phyloP scores from a whole-genome alignment of 2,329 filamentous ascomycete species.

The Fusarium denticulatum region DNA sequence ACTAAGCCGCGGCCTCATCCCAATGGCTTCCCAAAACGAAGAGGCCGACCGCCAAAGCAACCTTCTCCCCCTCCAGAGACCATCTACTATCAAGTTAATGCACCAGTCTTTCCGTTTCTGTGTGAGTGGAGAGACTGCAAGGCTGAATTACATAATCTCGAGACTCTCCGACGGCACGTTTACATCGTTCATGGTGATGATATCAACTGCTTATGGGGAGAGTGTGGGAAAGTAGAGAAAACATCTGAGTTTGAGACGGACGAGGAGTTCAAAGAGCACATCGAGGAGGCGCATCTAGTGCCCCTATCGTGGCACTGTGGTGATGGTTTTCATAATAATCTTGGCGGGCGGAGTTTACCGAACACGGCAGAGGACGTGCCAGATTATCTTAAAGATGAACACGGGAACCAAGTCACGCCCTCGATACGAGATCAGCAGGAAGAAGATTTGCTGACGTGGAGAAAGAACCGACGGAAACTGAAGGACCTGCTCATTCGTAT shows the following conservation, averaged over 20 bases:
- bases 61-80: conserved; percentile 52
- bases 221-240: conserved; percentile 39
- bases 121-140: conserved; percentile 70
- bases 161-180: conserved; percentile 66
- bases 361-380: conserved; percentile 51
- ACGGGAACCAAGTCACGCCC: conserved; percentile 68
- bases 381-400: conserved; percentile 60
- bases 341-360: conserved; percentile 25
- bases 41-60: conserved; percentile 55
- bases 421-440: conserved; percentile 61
- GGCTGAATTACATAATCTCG: conserved; percentile 70
- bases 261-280: conserved; percentile 58
- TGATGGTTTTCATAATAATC: conserved; percentile 63
- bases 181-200: conserved; percentile 57
- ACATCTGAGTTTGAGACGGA: conserved; percentile 49
- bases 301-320: conserved; percentile 67
- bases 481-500: conserved; percentile 55
- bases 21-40: conserved; percentile 48
- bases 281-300: conserved; percentile 64
- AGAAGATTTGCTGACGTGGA: conserved; percentile 59
- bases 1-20: conserved; percentile 42
- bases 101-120: conserved; percentile 61
- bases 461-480: conserved; percentile 56
- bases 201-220: conserved; percentile 47
- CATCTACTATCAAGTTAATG: conserved; percentile 54